Percentiles rank a stretch among this genome's conserved stretches.
Conservation (phyloP, 1,284 basidiomycete genomes). For the Boletus sp. region DNA sequence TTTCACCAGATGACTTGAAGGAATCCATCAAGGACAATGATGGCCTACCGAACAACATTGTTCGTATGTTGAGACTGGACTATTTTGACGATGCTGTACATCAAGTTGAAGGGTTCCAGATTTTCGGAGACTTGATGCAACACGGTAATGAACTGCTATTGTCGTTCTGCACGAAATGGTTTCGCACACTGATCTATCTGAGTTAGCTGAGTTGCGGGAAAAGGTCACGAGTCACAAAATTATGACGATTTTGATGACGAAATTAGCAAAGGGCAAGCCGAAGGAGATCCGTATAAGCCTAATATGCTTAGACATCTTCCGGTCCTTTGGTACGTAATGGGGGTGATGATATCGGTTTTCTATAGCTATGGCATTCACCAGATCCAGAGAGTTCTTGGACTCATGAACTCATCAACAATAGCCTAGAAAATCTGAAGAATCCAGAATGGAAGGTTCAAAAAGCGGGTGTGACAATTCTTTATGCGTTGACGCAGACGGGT, state of each 20-base stretch:
- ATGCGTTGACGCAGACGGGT: slow-evolving; percentile 29
- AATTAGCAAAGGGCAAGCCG: slow-evolving; percentile 19
- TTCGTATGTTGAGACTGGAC: slow-evolving; percentile 30
- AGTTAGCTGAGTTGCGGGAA: slow-evolving; percentile 23
- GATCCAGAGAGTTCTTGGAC: slow-evolving; percentile 14
- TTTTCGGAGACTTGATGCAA: slow-evolving; percentile 30
- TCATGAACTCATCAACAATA: slow-evolving; percentile 15
- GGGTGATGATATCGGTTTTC: not conserved
- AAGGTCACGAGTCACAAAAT: slow-evolving; percentile 21
- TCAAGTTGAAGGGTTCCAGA: slow-evolving; percentile 33
- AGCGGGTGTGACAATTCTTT: slow-evolving; percentile 31
- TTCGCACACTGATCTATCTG: slow-evolving; percentile 16
- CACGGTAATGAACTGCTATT: slow-evolving; percentile 14
- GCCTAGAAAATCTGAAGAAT: slow-evolving; percentile 15
- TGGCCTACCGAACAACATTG: slow-evolving; percentile 21
- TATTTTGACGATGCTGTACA: slow-evolving; percentile 36
- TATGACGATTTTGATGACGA: slow-evolving; percentile 19
- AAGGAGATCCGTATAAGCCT: slow-evolving; percentile 30
- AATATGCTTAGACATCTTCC: slow-evolving; percentile 30
- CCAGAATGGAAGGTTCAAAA: slow-evolving; percentile 29
- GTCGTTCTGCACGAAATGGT: too few relatives aligned
- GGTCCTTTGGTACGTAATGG: slow-evolving; percentile 19
- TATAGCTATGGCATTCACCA: slow-evolving; percentile 1
- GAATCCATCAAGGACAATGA: slow-evolving; percentile 7
- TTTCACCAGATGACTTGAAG: too few relatives aligned